Conservation (phyloP, 306 rosid species). For the Gynostemma pentaphyllum region DNA sequence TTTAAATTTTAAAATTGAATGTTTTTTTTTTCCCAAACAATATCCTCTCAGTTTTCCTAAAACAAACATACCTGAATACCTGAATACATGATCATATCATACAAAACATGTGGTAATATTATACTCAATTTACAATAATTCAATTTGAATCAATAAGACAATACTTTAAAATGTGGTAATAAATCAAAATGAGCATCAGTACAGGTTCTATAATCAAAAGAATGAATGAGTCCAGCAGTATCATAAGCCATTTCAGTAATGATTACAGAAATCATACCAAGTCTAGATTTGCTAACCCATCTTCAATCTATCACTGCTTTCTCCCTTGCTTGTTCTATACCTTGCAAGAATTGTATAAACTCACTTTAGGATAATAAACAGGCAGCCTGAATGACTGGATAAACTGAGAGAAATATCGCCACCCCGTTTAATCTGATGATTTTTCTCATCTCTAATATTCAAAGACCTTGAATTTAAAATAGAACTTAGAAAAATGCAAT, state of each 20-base stretch:
- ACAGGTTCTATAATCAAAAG: neutral
- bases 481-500: neutral
- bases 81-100: neutral
- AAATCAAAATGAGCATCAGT: neutral
- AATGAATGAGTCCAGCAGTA: neutral
- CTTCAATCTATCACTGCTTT: conserved; percentile 35
- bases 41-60: neutral
- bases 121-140: neutral
- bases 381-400: neutral
- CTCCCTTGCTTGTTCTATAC: conserved; percentile 45
- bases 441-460: neutral
- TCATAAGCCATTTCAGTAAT: neutral
- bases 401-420: neutral
- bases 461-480: neutral
- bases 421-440: neutral
- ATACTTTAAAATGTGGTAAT: neutral
- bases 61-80: neutral
- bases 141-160: neutral
- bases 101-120: neutral
- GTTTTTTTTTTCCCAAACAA: no score
- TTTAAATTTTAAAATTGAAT: no score
- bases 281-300: conserved; percentile 28
- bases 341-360: conserved; percentile 43
- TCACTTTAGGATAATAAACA: neutral
- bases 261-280: neutral